These are phyloP conservation scores for Tuber microsphaerosporum DNA, from an alignment of 495 filamentous ascomycete species.

Conservation along the genomic window DNA sequence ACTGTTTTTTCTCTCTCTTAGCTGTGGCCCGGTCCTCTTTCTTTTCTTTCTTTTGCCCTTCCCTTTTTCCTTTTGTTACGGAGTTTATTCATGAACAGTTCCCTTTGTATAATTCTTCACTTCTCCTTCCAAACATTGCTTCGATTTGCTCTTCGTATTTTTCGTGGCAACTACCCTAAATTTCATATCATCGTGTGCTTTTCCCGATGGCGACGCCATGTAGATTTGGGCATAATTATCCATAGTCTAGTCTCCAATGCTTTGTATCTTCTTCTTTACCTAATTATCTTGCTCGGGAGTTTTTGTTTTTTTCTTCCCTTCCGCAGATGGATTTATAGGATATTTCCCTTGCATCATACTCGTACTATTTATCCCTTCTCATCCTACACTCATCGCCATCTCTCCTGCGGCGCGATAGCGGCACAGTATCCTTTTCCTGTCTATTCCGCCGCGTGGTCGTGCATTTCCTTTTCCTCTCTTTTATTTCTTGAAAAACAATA, in stretches of 20 bases:
- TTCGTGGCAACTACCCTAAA: neutral
- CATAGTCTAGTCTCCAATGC: neutral
- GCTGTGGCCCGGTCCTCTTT: constrained; percentile 5
- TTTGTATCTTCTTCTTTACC: neutral
- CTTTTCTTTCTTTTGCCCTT: neutral
- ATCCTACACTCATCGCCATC: neutral
- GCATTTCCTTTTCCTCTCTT: constrained; percentile 9
- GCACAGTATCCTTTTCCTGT: neutral
- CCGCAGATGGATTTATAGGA: neutral
- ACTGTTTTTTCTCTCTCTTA: constrained; percentile 9
- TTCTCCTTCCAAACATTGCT: neutral
- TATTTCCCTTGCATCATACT: neutral
- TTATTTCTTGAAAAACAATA: neutral
- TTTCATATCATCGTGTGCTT: neutral
- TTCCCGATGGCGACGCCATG: neutral
- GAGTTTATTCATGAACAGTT: constrained; percentile 36
- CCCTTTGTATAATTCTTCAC: constrained; percentile 5
- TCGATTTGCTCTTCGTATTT: constrained; percentile 5
- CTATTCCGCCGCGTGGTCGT: constrained; percentile 12
- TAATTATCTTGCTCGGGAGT: neutral
- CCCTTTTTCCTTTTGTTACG: constrained; percentile 16
- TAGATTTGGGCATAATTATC: constrained; percentile 4
- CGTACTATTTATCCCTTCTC: neutral
- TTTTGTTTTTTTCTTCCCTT: neutral
- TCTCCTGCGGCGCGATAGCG: neutral